A percentile compares a stretch with the other conserved stretches of the same genome.
Evolutionary conservation across 257 asterid species (phyloP).

Genomic region (Solanum bukasovii): DNA sequence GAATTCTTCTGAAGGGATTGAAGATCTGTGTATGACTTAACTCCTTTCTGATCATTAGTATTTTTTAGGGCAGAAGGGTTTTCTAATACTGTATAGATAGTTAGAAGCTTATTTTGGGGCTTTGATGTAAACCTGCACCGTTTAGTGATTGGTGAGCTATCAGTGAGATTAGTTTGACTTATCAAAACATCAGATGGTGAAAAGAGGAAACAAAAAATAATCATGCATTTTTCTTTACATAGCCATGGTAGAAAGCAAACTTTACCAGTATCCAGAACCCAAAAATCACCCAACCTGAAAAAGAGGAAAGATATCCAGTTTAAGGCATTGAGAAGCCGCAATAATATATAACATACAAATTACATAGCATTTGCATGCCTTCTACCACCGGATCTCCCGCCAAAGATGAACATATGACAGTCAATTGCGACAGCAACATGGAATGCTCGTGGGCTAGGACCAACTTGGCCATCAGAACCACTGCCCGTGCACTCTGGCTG

Average conservation of each 20-base stretch:
- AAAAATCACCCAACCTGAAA: constrained; percentile 92
- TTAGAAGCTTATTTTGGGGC: neutral
- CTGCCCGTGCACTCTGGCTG: constrained; percentile 84
- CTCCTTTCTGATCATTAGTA: neutral
- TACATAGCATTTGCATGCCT: constrained; percentile 32
- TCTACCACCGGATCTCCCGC: constrained; percentile 82
- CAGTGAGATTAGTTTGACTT: neutral
- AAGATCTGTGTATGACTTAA: neutral
- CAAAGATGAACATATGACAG: constrained; percentile 93
- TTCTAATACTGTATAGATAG: neutral
- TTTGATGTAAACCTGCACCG: neutral
- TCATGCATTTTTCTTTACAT: neutral
- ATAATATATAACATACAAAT: neutral
- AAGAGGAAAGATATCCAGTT: neutral
- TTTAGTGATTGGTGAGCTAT: neutral
- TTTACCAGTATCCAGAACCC: constrained; percentile 99
- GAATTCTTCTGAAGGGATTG: neutral
- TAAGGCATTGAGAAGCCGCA: neutral
- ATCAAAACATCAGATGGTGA: neutral
- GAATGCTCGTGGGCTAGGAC: constrained; percentile 88
- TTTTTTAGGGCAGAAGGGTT: neutral
- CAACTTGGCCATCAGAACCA: constrained; percentile 68
- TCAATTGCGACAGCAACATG: constrained; percentile 82
- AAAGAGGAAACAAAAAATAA: neutral
- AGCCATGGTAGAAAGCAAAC: neutral